These are phyloP conservation scores for Rhododendron ferrugineum DNA, from an alignment of 148 eudicot genomes.

Conservation along the genomic window DNA sequence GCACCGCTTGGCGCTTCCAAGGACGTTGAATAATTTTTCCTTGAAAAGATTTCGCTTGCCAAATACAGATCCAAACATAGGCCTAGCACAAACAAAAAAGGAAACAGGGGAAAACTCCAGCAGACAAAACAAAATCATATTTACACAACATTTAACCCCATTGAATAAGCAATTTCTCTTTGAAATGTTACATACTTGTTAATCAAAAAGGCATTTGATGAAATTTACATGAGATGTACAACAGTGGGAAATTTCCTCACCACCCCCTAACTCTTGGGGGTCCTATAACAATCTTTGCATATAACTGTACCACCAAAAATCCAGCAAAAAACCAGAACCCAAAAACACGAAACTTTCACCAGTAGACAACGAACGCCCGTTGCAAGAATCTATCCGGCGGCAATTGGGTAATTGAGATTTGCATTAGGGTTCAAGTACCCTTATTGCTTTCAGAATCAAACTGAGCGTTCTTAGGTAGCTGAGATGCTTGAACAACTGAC, in stretches of 20 bases:
- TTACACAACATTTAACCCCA: neutral
- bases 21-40: neutral
- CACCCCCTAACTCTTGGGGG: neutral
- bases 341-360: neutral
- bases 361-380: neutral
- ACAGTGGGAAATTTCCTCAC: neutral
- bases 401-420: neutral
- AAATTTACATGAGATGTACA: constrained; percentile 3
- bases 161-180: constrained; percentile 1
- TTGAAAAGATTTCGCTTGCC: neutral
- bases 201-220: neutral
- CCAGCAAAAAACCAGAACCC: neutral
- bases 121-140: neutral
- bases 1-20: neutral
- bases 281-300: neutral
- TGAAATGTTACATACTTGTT: neutral
- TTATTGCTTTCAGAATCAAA: neutral
- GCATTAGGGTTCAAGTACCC: constrained; percentile 12
- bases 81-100: neutral
- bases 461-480: constrained; percentile 23
- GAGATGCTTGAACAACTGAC: constrained; percentile 32
- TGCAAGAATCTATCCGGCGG: neutral
- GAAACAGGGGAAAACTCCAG: neutral
- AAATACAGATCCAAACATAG: neutral
- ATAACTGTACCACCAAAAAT: neutral